Evolutionary conservation across 2,329 filamentous ascomycete genomes (phyloP).

Genomic region (Pseudogymnoascus sp.): DNA sequence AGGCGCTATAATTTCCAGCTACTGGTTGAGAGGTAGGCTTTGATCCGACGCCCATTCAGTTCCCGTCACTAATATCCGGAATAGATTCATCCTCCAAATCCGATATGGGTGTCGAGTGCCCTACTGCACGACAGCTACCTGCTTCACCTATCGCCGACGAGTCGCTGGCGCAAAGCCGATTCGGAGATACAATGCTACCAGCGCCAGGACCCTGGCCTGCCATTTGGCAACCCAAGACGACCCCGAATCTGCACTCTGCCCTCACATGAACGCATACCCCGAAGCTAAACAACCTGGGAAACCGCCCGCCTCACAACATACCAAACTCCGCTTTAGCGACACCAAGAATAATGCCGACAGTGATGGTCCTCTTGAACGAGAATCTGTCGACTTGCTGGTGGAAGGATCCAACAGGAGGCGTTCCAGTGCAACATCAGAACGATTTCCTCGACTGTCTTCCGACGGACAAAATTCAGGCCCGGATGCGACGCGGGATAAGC

Average conservation of each 20-base stretch:
- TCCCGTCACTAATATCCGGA: conserved; percentile 14
- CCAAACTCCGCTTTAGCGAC: not conserved
- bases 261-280: conserved; percentile 20
- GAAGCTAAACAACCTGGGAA: not conserved
- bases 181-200: conserved; percentile 72
- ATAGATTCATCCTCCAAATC: conserved; percentile 73
- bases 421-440: not conserved
- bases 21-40: conserved; percentile 57
- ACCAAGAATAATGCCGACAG: not conserved
- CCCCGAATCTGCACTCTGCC: conserved; percentile 63
- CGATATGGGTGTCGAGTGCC: conserved; percentile 67
- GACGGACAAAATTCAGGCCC: not conserved
- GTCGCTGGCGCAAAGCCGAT: conserved; percentile 60
- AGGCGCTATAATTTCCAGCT: conserved; percentile 59
- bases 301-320: not conserved
- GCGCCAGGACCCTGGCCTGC: conserved; percentile 72
- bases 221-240: conserved; percentile 76
- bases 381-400: not conserved
- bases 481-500: not conserved
- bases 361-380: not conserved
- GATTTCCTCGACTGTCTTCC: not conserved
- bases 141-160: conserved; percentile 69
- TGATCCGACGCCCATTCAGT: conserved; percentile 13
- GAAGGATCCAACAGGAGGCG: not conserved
- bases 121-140: conserved; percentile 67